Conservation (phyloP, 257 asterid genomes). For the Gynochthodes officinalis region DNA sequence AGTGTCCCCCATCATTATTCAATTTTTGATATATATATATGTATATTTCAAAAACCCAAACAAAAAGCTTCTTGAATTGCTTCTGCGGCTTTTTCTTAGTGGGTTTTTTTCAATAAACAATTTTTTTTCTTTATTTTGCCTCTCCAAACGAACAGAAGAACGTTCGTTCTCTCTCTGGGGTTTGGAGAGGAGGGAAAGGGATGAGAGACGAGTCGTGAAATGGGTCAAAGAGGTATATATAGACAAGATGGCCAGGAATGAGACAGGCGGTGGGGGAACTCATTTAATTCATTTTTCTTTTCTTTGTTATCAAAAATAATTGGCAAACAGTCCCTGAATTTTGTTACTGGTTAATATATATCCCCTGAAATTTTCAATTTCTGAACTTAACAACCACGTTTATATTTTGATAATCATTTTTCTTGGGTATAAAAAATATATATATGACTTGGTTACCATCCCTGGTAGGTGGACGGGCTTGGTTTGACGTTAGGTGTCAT, state of each 20-base stretch:
- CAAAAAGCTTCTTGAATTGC: neutral
- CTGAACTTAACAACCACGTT: no score
- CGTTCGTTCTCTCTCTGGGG: conserved; percentile 3
- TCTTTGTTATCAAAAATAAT: neutral
- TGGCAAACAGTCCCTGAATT: no score
- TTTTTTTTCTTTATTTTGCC: neutral
- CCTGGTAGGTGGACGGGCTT: no score
- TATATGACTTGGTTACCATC: no score
- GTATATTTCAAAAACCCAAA: no score
- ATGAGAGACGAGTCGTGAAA: neutral
- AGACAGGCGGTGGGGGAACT: neutral
- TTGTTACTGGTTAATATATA: no score
- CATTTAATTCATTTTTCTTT: conserved; percentile 27
- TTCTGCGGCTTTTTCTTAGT: neutral
- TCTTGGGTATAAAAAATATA: no score
- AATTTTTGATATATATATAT: no score
- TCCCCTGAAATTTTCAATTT: no score
- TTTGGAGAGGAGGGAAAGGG: conserved; percentile 12
- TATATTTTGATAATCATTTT: no score
- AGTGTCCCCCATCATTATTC: conserved; percentile 53
- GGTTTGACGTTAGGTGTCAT: no score
- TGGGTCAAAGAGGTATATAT: conserved; percentile 25
- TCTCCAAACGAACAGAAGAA: conserved; percentile 14
- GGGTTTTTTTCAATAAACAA: neutral
- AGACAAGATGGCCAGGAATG: neutral